These are phyloP conservation scores for Posidonia oceanica DNA, from an alignment of 116 monocot genomes.

Conservation along the genomic window DNA sequence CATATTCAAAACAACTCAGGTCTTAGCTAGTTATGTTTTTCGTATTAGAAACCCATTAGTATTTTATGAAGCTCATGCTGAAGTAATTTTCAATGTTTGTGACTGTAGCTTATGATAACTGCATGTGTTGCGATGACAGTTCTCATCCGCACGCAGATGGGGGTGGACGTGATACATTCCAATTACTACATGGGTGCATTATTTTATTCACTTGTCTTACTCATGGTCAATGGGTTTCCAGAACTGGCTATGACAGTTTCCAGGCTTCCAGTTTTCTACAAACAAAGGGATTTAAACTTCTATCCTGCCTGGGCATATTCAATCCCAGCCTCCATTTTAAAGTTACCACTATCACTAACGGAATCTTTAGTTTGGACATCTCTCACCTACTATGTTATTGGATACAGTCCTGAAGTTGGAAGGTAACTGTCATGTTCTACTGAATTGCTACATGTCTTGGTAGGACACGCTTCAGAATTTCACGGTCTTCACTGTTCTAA, in stretches of 20 bases:
- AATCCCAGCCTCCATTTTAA: slow-evolving; percentile 43
- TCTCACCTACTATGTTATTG: slow-evolving; percentile 53
- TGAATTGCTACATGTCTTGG: not conserved
- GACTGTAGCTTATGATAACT: slow-evolving; percentile 30
- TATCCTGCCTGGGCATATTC: slow-evolving; percentile 84
- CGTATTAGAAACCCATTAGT: not conserved
- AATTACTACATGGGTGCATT: slow-evolving; percentile 60
- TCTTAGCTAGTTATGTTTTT: slow-evolving; percentile 1
- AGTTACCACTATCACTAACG: slow-evolving; percentile 47
- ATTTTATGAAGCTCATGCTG: too few relatives aligned
- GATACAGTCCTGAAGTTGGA: slow-evolving; percentile 46
- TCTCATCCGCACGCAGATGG: slow-evolving; percentile 46
- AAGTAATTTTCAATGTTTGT: not conserved
- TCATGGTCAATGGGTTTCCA: slow-evolving; percentile 53
- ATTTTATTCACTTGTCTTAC: slow-evolving; percentile 36
- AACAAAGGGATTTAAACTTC: slow-evolving; percentile 57
- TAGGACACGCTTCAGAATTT: too few relatives aligned
- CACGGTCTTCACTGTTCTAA: not conserved
- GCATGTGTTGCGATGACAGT: slow-evolving; percentile 37
- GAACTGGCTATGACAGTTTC: slow-evolving; percentile 44
- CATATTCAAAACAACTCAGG: slow-evolving; percentile 57
- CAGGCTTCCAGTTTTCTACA: slow-evolving; percentile 55
- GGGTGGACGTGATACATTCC: slow-evolving; percentile 38
- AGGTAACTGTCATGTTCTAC: slow-evolving; percentile 14
- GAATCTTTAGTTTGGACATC: slow-evolving; percentile 49